Conservation (phyloP, 257 asterid species). For the Hygrophila difformis region DNA sequence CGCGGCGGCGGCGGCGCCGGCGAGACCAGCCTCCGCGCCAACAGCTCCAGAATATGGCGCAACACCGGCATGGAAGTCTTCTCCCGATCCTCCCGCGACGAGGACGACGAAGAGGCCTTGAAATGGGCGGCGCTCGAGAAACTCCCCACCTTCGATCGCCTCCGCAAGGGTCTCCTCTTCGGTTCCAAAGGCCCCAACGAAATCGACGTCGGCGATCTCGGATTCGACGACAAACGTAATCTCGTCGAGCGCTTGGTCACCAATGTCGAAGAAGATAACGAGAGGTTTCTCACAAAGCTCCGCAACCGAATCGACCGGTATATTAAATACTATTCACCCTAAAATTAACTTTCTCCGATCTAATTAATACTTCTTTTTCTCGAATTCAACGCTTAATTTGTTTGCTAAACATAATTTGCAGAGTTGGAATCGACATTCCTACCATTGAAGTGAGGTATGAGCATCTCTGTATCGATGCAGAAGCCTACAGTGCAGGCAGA, state of each 20-base stretch:
- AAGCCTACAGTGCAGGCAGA: constrained; percentile 30
- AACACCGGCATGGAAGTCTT: constrained; percentile 32
- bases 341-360: no score
- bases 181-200: constrained; percentile 44
- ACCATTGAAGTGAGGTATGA: constrained; percentile 48
- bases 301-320: constrained; percentile 53
- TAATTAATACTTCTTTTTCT: no score
- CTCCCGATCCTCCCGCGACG: constrained; percentile 43
- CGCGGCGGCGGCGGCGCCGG: constrained; percentile 20
- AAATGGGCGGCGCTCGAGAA: constrained; percentile 78
- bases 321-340: no score
- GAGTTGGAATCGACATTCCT: constrained; percentile 56
- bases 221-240: constrained; percentile 36
- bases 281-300: constrained; percentile 48
- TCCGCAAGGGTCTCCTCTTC: constrained; percentile 45
- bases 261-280: constrained; percentile 59
- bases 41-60: constrained; percentile 42
- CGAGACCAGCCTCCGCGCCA: constrained; percentile 16
- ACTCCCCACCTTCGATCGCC: constrained; percentile 58
- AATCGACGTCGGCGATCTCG: constrained; percentile 41
- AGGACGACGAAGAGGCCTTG: constrained; percentile 70
- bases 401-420: no score
- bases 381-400: no score
- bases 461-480: constrained; percentile 33
- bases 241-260: constrained; percentile 45